phyloP scores from a whole-genome alignment of 495 filamentous ascomycete genomes.

The Talaromyces wortmannii region DNA sequence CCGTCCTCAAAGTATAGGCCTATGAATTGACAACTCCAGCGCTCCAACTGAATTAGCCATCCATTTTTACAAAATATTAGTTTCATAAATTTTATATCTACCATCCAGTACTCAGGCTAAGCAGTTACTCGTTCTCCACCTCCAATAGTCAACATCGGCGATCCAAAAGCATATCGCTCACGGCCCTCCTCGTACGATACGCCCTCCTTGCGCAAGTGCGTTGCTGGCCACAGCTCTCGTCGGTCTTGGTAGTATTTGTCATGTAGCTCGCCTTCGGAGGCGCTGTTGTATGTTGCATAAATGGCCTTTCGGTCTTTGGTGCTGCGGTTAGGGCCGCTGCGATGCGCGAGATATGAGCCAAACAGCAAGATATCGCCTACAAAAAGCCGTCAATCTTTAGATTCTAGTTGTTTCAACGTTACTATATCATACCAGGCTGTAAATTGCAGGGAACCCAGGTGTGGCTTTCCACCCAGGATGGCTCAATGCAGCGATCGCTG shows the following conservation, averaged over 20 bases:
- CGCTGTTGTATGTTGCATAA: conserved; percentile 40
- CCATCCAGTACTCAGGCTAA: not conserved
- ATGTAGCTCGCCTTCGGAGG: conserved; percentile 32
- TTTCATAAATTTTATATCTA: not conserved
- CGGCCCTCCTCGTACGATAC: conserved; percentile 31
- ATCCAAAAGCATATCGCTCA: conserved; percentile 30
- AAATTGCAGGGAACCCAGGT: conserved; percentile 33
- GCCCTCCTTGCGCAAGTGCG: conserved; percentile 32
- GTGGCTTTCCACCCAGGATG: conserved; percentile 29
- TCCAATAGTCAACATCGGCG: conserved; percentile 32
- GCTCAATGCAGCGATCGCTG: conserved; percentile 30
- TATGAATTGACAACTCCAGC: too few species aligned
- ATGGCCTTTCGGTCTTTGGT: conserved; percentile 29
- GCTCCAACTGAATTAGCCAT: not conserved
- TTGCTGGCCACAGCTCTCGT: conserved; percentile 32
- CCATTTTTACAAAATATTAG: not conserved
- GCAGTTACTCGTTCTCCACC: conserved; percentile 8
- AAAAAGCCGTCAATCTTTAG: not conserved
- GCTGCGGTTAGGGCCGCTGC: conserved; percentile 33
- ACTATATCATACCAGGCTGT: conserved; percentile 17
- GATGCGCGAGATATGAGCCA: conserved; percentile 37
- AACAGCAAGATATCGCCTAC: conserved; percentile 36
- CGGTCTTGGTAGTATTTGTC: conserved; percentile 36
- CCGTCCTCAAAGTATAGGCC: too few species aligned
- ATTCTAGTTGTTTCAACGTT: too few species aligned